Evolutionary conservation across 768 basidiomycete genomes (phyloP).

Genomic region (Daedaleopsis sinensis): DNA sequence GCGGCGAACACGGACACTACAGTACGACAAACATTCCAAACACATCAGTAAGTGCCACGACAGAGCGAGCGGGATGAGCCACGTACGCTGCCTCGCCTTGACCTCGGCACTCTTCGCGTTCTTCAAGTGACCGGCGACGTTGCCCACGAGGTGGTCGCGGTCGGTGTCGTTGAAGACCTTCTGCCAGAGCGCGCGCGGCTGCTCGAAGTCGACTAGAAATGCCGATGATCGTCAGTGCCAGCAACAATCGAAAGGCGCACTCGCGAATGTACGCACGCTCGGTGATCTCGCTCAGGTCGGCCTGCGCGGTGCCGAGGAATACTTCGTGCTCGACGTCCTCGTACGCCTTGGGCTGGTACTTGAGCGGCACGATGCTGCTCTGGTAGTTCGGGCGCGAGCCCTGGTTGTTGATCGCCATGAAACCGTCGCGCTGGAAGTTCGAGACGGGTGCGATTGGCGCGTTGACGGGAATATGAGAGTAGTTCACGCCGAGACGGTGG

Average conservation of each 20-base stretch:
- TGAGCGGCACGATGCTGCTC: slow-evolving; percentile 72
- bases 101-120: slow-evolving; percentile 61
- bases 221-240: not conserved
- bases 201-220: slow-evolving; percentile 77
- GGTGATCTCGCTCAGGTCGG: slow-evolving; percentile 73
- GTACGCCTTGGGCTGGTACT: slow-evolving; percentile 49
- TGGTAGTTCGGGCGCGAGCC: slow-evolving; percentile 88
- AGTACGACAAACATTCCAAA: no score
- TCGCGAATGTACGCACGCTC: slow-evolving; percentile 59
- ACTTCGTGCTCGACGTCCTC: slow-evolving; percentile 61
- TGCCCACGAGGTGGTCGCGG: slow-evolving; percentile 64
- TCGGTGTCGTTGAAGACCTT: slow-evolving; percentile 68
- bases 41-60: not conserved
- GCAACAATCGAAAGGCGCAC: not conserved
- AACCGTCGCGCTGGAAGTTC: slow-evolving; percentile 94
- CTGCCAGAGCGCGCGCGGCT: slow-evolving; percentile 70
- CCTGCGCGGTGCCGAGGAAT: slow-evolving; percentile 71
- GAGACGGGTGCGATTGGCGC: slow-evolving; percentile 69
- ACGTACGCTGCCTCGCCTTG: slow-evolving; percentile 69
- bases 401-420: slow-evolving; percentile 71
- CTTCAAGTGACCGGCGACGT: slow-evolving; percentile 66
- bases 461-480: slow-evolving; percentile 89
- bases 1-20: slow-evolving; percentile 79
- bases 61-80: not conserved
- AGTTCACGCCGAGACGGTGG: slow-evolving; percentile 80